Evolutionary conservation across 257 asterid species (phyloP).

Genomic region (Capsicum rhomboideum): DNA sequence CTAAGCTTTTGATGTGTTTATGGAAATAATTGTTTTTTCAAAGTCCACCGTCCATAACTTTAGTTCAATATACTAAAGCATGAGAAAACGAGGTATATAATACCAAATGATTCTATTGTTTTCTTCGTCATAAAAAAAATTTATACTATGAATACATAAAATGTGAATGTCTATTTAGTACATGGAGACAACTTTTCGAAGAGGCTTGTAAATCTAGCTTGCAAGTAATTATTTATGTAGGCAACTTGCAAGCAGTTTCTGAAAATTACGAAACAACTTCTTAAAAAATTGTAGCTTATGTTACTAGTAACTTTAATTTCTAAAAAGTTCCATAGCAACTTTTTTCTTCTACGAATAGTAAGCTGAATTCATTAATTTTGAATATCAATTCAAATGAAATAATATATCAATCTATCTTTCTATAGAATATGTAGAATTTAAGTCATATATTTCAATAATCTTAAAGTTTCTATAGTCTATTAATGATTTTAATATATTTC

Average conservation of each 20-base stretch:
- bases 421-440: too few species aligned
- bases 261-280: not conserved
- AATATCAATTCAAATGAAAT: too few species aligned
- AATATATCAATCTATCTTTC: too few species aligned
- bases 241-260: not conserved
- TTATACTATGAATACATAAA: not conserved
- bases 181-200: not conserved
- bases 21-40: not conserved
- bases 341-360: too few species aligned
- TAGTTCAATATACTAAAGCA: not conserved
- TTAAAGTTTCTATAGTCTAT: too few species aligned
- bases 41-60: constrained; percentile 1
- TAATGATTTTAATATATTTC: too few species aligned
- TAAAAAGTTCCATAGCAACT: too few species aligned
- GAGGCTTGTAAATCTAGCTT: not conserved
- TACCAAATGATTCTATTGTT: not conserved
- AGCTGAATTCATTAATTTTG: too few species aligned
- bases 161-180: not conserved
- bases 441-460: too few species aligned
- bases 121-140: not conserved
- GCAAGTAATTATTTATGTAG: not conserved
- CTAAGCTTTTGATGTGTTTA: not conserved
- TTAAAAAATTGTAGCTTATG: not conserved
- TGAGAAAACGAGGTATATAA: not conserved
- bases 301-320: too few species aligned